Base-by-base conservation (phyloP, 1,139 yeast genomes). In the Kodamaea arcana region DNA sequence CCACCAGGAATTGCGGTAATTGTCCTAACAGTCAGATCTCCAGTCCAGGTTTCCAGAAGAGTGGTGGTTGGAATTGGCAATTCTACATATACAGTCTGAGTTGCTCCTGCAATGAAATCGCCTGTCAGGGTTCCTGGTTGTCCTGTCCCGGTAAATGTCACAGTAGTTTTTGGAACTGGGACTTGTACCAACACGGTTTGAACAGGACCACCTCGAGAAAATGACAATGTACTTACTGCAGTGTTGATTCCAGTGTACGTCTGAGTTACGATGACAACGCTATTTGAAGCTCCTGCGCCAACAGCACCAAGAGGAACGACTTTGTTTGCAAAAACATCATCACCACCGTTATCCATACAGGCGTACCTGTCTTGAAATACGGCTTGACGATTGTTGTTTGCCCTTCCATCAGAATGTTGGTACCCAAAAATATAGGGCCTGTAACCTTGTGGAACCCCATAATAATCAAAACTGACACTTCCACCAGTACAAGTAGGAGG, bases 11-110 rank as follows among this genome's bases (percentile, higher is more conserved):
- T 27, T 12, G 33, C 35, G 4, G 35, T 15, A 13, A 20, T 11
- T 12, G 61, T 55, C 8, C 53, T 47, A 3, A 46, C 40, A 5
- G 27, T 13, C 5, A 14, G 6, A 3, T 2, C 17, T 4, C 29
- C 36, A 24, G 38, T 37, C 36, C 39, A 39, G n/a, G 41, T 37
- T 2, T 24, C 15, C 14, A 39, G 33, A 10, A 42, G 43, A 3
- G 37, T 34, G 15, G 42, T 37, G 4, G 40, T 31, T 15, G 45
- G 47, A n/a, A 37, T 29, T 8, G 57, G 54, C 17, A 42, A 37
- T 13, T 40, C 43, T 4, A 48, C 35, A 10, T 43, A 25, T n/a
- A 51, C 46, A 7, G 46, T 40, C 8, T 35, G 51, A 7, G 47
- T 47, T 15, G 12, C 26, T n/a, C 26, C 26, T 8, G 26, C 14